Base-by-base conservation (phyloP, 176 grass and related monocot species). In the barley (Hordeum vulgare) region DNA sequence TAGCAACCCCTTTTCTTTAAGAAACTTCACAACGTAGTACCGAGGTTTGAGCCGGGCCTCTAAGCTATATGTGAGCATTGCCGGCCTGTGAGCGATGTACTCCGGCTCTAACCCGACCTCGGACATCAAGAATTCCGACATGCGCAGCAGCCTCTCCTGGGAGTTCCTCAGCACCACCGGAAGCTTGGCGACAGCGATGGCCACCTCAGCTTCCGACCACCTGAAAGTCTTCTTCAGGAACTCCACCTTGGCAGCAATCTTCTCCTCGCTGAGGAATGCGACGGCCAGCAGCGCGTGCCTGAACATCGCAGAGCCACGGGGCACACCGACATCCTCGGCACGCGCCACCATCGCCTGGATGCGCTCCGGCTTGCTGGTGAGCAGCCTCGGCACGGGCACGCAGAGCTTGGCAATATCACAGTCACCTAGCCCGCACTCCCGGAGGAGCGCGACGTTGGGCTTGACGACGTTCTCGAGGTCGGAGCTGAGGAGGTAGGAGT, bases 401-500 rank as follows among this genome's bases (percentile, higher is more conserved):
- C 41, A 81, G 64, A 79, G 54, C 79, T 74, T 73, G 70, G 76
- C 88, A 66, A 95, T 92, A 49, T 88, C 77, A 8, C 64, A 66
- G 40, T 80, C 82, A 56, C 65, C 75, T 71, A 95, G 41, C 44
- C 88, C 84, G 79, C 82, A 88, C 40, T 82, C 49, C 4, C 80
- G 83, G 3, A 95, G 88, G 79, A 88, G 64, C 40, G 82, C 67
- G 21, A 86, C 73, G 29, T 95, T 95, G 13, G 88, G 93, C 75
- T 79, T 68, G 2, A 92, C 74, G 4, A 85, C 89, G 36, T 86
- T 73, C 23, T 92, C 88, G 4, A 92, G 81, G 85, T 86, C 76
- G 39, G 74, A 86, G 56, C 69, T 80, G 37, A 95, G 82, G 61
- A 92, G 79, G 44, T 82, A 72, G 39, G 74, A 51, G 80, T 88